phyloP scores from a whole-genome alignment of 805 yeast species.

The Brettanomyces naardenensis region DNA sequence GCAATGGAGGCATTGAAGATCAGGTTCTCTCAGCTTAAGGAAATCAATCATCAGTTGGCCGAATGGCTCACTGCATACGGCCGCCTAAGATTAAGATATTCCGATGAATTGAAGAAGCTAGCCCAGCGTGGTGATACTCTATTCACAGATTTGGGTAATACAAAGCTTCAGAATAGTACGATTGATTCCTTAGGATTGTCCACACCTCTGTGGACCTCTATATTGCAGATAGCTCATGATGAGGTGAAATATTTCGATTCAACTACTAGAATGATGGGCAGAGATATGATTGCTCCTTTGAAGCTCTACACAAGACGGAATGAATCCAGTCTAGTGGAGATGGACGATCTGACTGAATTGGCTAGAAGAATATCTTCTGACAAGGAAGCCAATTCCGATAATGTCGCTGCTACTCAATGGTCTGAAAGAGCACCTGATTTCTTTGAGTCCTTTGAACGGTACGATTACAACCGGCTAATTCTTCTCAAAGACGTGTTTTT shows the following conservation, averaged over 20 bases:
- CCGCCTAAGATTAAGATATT: constrained; percentile 38
- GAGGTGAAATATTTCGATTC: constrained; percentile 38
- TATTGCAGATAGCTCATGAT: constrained; percentile 31
- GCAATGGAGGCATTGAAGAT: constrained; percentile 53
- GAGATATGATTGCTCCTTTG: constrained; percentile 49
- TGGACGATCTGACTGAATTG: constrained; percentile 28
- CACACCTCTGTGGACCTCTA: constrained; percentile 35
- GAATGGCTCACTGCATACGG: constrained; percentile 51
- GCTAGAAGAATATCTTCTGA: constrained; percentile 16
- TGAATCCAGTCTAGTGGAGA: constrained; percentile 33
- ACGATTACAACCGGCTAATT: constrained; percentile 55
- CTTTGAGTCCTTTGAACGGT: constrained; percentile 65
- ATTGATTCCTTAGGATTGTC: constrained; percentile 40
- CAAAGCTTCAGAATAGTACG: constrained; percentile 38
- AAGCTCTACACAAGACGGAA: constrained; percentile 46
- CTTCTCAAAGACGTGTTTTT: constrained; percentile 59
- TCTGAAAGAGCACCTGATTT: constrained; percentile 69
- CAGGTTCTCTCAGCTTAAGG: constrained; percentile 46
- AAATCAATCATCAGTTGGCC: constrained; percentile 53
- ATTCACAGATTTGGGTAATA: constrained; percentile 28
- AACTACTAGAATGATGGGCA: constrained; percentile 43
- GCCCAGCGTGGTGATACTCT: constrained; percentile 28
- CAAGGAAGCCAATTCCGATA: constrained; percentile 21
- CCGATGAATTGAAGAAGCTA: constrained; percentile 36
- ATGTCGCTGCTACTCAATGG: constrained; percentile 51